Base-by-base conservation (phyloP, 805 yeast species). In the Saccharomycopsis sp. region DNA sequence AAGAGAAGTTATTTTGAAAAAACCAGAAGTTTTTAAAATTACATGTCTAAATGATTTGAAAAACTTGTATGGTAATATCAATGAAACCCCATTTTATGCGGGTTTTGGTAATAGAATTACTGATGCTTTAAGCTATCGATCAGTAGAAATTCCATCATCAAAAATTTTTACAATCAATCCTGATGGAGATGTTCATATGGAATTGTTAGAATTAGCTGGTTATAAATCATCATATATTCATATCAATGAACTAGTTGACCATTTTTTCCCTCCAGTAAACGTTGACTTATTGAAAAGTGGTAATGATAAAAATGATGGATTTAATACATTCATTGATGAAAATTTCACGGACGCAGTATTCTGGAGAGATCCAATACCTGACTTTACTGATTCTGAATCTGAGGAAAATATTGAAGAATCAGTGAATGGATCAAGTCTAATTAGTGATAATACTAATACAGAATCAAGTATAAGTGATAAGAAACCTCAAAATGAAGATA, bases 21-120 rank as follows among this genome's bases (percentile, higher is more conserved):
- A 89, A 55, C 98, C 98, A 0, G 97, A 92, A 59, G 92, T 92
- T n/a, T 92, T 92, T 67, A 92, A 92, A 54, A 92, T 92, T 88
- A 95, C 98, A 1, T 89, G 97, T 59, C 64, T 92, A 46, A 76
- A 79, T 40, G 98, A 92, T 62, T 78, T 92, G 45, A 75, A 76
- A 52, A 71, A 78, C 34, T 64, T 92, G 17, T 89, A 82, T 59
- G 72, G 43, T 13, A 30, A 32, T 35, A 13, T 36, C 34, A 38
- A 49, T 40, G 26, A 72, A 36, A 81, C 89, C 0, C 96, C 96
- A 3, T 92, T 92, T 54, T 87, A 85, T 59, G 98, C 98, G 12
- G 98, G 98, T 0, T 92, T 92, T 59, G 98, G 98, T 23, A 92
- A 92, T 56, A 67, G 94, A 49, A 92, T 92, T 45, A 92, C 98